Conservation (phyloP, 1,139 yeast genomes). For the Saccharomyces hybrid region DNA sequence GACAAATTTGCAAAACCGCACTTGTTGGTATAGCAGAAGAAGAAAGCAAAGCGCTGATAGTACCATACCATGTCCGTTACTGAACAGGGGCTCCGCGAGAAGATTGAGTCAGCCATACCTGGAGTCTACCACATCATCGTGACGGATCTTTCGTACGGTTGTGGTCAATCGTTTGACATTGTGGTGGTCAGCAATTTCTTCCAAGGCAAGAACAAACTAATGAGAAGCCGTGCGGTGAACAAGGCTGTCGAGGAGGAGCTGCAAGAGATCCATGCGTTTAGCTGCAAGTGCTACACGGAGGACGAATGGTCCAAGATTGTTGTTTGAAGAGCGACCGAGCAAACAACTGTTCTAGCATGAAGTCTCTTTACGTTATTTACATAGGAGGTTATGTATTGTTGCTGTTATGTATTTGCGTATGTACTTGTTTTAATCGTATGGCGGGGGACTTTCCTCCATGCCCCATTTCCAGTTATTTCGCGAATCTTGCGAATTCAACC, state of each 20-base stretch:
- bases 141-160: slow-evolving; percentile 58
- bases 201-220: slow-evolving; percentile 72
- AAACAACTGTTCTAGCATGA: slow-evolving; percentile 4
- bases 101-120: slow-evolving; percentile 21
- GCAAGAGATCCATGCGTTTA: slow-evolving; percentile 83
- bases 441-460: slow-evolving; percentile 6
- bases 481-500: neutral
- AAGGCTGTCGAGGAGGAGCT: slow-evolving; percentile 72
- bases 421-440: slow-evolving; percentile 1
- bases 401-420: neutral
- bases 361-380: neutral
- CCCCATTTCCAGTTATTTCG: slow-evolving; percentile 12
- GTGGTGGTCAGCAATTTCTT: slow-evolving; percentile 75
- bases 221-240: slow-evolving; percentile 83
- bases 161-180: slow-evolving; percentile 81
- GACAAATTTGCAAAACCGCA: neutral
- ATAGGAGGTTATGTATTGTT: neutral
- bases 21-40: neutral
- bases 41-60: neutral
- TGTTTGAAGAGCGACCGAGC: slow-evolving; percentile 4
- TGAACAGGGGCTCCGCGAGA: slow-evolving; percentile 21
- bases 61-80: slow-evolving; percentile 7
- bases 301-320: slow-evolving; percentile 54
- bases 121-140: slow-evolving; percentile 29
- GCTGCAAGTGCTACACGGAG: slow-evolving; percentile 75